These are phyloP conservation scores for Phytophthora melonis DNA, from an alignment of 352 stramenopile genomes.

Conservation along the genomic window DNA sequence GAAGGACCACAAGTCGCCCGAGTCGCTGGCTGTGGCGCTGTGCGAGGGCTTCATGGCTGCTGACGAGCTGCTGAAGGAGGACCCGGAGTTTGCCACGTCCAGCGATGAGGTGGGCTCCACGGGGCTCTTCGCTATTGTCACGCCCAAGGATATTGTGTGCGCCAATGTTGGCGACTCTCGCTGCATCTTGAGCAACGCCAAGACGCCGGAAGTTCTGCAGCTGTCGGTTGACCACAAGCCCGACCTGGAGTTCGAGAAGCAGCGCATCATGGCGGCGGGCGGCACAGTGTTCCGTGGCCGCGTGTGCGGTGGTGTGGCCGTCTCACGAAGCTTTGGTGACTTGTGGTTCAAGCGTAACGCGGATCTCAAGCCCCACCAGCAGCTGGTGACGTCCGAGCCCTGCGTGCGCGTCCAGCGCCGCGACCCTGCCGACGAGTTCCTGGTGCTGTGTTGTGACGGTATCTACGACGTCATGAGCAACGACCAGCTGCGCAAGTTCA, in stretches of 20 bases:
- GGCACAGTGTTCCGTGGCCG: slow-evolving; percentile 87
- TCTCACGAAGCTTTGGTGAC: slow-evolving; percentile 88
- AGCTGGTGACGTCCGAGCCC: slow-evolving; percentile 87
- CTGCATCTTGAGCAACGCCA: slow-evolving; percentile 84
- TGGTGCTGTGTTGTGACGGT: slow-evolving; percentile 94
- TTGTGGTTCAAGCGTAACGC: slow-evolving; percentile 91
- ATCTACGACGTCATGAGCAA: slow-evolving; percentile 97
- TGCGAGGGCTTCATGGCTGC: slow-evolving; percentile 79
- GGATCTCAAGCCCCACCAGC: slow-evolving; percentile 81
- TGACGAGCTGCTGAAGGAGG: slow-evolving; percentile 77
- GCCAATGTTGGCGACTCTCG: slow-evolving; percentile 89
- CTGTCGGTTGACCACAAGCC: slow-evolving; percentile 90
- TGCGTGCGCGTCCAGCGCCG: slow-evolving; percentile 82
- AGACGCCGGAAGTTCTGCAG: slow-evolving; percentile 75
- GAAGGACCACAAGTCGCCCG: slow-evolving; percentile 71
- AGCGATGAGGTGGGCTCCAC: slow-evolving; percentile 89
- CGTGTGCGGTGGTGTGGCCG: slow-evolving; percentile 85
- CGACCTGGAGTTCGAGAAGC: slow-evolving; percentile 87
- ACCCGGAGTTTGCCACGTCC: slow-evolving; percentile 66
- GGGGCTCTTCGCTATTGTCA: slow-evolving; percentile 83
- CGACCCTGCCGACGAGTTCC: slow-evolving; percentile 90
- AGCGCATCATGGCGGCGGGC: slow-evolving; percentile 84
- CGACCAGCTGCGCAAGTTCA: slow-evolving; percentile 93
- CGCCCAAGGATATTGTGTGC: slow-evolving; percentile 82
- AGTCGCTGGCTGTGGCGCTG: slow-evolving; percentile 78